phyloP scores from a whole-genome alignment of 2,329 filamentous ascomycete genomes.

The Apiospora malaysiana region DNA sequence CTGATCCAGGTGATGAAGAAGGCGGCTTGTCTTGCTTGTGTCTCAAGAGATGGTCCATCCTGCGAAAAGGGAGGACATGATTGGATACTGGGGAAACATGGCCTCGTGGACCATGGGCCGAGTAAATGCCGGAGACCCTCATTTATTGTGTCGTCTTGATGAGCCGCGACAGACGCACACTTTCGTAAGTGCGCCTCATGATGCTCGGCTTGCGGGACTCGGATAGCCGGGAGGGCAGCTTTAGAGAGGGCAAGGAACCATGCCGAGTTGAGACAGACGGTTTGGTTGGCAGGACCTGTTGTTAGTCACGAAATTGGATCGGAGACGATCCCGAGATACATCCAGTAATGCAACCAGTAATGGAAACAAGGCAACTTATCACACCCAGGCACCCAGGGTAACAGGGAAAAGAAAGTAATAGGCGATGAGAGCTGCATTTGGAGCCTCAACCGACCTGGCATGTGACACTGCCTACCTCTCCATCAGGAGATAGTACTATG shows the following conservation, averaged over 20 bases:
- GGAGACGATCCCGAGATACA: background rate
- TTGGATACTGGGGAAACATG: background rate
- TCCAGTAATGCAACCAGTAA: background rate
- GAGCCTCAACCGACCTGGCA: conserved; percentile 10
- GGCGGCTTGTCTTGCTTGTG: background rate
- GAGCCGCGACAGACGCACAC: conserved; percentile 16
- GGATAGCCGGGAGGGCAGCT: conserved; percentile 3
- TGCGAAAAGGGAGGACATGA: background rate
- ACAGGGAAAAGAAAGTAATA: background rate
- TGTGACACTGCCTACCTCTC: background rate
- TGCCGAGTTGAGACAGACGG: background rate
- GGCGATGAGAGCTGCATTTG: conserved; percentile 1
- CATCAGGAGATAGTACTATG: background rate
- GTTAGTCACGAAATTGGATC: background rate
- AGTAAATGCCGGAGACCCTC: conserved; percentile 15
- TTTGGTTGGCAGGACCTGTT: conserved; percentile 3
- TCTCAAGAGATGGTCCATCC: background rate
- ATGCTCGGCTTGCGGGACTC: background rate
- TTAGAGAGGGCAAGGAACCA: background rate
- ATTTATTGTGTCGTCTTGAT: conserved; percentile 18
- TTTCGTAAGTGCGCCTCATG: conserved; percentile 13
- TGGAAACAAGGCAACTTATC: background rate
- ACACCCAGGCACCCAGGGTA: background rate
- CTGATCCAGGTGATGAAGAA: background rate
- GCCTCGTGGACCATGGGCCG: conserved; percentile 13